Conservation (phyloP, 208 protist genomes). For the Crithidia thermophila region DNA sequence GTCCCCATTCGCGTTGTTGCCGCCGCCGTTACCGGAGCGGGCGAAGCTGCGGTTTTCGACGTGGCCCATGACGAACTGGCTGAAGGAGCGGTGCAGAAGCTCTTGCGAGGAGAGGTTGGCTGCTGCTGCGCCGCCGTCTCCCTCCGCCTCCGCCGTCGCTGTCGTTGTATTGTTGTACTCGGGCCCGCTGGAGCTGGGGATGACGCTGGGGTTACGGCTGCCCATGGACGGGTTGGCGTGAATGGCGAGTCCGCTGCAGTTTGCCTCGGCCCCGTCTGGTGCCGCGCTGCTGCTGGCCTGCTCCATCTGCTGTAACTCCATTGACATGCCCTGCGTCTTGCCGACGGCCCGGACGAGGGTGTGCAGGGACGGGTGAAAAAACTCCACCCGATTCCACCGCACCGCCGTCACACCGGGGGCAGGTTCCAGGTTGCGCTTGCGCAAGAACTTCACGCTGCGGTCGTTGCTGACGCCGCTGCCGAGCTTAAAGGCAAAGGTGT, state of each 20-base stretch:
- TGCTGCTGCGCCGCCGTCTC: neutral
- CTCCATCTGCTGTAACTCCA: slow-evolving; percentile 11
- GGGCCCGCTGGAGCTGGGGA: too few species aligned
- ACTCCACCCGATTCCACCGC: slow-evolving; percentile 74
- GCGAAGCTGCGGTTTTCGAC: slow-evolving; percentile 48
- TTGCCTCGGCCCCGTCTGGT: neutral
- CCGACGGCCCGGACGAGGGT: slow-evolving; percentile 46
- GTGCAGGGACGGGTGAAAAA: slow-evolving; percentile 53
- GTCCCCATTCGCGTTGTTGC: too few species aligned
- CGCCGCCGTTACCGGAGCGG: neutral
- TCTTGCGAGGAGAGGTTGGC: too few species aligned
- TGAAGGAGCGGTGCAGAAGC: slow-evolving; percentile 16
- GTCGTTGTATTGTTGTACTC: too few species aligned
- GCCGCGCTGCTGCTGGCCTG: neutral
- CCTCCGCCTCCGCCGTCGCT: neutral
- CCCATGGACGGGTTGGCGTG: slow-evolving; percentile 1
- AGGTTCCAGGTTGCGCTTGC: slow-evolving; percentile 41
- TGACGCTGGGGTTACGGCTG: neutral
- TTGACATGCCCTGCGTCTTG: slow-evolving; percentile 41
- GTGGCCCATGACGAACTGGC: slow-evolving; percentile 36
- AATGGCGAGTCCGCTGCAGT: neutral
- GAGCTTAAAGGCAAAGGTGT: slow-evolving; percentile 62
- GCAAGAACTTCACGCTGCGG: slow-evolving; percentile 51
- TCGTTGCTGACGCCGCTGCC: slow-evolving; percentile 38
- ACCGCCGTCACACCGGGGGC: slow-evolving; percentile 43